Evolutionary conservation across 768 basidiomycete species (phyloP), one percentile per base, ranked within the genome.

Genomic region (Rhizopogon vesiculosus): DNA sequence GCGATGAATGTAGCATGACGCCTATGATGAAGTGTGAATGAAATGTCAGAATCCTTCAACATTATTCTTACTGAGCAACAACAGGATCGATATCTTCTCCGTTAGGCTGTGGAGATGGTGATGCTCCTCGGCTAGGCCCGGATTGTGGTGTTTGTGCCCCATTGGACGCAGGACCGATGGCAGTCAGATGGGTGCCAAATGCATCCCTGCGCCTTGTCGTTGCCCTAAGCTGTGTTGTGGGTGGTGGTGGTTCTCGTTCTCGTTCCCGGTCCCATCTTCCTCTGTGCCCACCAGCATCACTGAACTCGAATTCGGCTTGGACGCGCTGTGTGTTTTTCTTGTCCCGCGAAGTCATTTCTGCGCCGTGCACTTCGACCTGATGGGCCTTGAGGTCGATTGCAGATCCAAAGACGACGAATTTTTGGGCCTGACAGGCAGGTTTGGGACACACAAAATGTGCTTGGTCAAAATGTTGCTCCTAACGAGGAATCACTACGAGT

Each of bases 371-470:
- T 52, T 90, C 86, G 9, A 98, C 86, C 73, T 88, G 86, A 68
- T 99, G 97, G 0, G 87, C 96, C 69, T 93, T 85, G 39, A 98
- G 83, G 66, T 99, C 97, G 10, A 99, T 74, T 13, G 83, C 78
- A 3, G 87, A 87, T 41, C 84, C 84, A 69, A 98, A 98, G 12
- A 98, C 97, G 57, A 98, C 90, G 60, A 99, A 99, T 72, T 97
- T 98, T 62, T 83, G 87, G 5, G 84, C 85, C 44, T 86, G 83
- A 65, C 96, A 99, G 40, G 76, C 67, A 0, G 83, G 59, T 55
- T 92, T 85, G 3, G 73, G 76, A 68, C 96, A 99, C 5, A 89
- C 86, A 67, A 81, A 81, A 68, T 99, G 96, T 2, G 76, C 83
- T 29, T 74, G 76, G 61, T 80, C 83, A 70, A 91, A 91, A 64